Evolutionary conservation across 108 stramenopile genomes (phyloP).

Genomic region (Cylindrotheca closterium): DNA sequence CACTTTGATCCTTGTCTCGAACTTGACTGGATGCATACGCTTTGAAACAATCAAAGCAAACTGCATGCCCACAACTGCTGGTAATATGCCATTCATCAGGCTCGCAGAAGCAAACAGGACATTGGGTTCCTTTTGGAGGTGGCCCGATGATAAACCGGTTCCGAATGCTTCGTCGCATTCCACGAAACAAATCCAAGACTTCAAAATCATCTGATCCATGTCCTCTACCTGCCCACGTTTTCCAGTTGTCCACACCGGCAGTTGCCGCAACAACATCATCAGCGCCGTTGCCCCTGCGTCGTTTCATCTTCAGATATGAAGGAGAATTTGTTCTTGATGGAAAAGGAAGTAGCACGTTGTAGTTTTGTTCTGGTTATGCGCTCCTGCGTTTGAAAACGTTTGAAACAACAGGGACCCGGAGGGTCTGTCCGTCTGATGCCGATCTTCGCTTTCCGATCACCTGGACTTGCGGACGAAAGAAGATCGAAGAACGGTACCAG

Average conservation of each 20-base stretch:
- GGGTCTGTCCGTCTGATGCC: no score
- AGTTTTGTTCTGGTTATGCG: no score
- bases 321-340: no score
- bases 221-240: conserved; percentile 35
- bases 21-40: conserved; percentile 55
- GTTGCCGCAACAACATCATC: conserved; percentile 32
- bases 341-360: no score
- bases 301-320: no score
- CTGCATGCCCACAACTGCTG: conserved; percentile 55
- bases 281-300: background rate
- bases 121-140: conserved; percentile 22
- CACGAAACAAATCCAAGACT: conserved; percentile 34
- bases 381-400: no score
- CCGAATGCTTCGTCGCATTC: conserved; percentile 10
- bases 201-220: conserved; percentile 35
- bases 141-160: background rate
- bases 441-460: no score
- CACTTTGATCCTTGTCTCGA: conserved; percentile 48
- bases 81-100: conserved; percentile 57
- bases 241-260: conserved; percentile 36
- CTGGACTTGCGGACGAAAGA: no score
- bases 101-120: conserved; percentile 38
- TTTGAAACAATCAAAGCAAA: conserved; percentile 55
- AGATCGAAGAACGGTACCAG: no score
- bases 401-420: no score